These are phyloP conservation scores for Phytomonas francai DNA, from an alignment of 208 protist species.

Conservation along the genomic window DNA sequence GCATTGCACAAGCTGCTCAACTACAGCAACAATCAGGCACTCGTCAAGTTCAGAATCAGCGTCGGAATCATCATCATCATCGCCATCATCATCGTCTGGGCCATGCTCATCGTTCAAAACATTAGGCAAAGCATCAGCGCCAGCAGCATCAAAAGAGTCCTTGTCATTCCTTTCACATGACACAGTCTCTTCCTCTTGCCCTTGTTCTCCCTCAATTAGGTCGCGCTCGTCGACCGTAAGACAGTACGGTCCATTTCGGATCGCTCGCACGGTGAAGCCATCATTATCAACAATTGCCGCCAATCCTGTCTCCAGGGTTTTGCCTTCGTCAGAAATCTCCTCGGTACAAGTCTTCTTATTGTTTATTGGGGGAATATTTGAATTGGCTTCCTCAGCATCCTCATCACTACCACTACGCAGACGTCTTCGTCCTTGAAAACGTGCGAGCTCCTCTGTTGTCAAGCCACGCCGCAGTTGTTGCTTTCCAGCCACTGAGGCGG, in stretches of 20 bases:
- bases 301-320: conserved; percentile 13
- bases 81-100: conserved; percentile 18
- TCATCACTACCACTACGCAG: conserved; percentile 1
- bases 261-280: conserved; percentile 41
- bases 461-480: background rate
- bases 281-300: conserved; percentile 33
- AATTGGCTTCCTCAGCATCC: background rate
- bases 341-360: conserved; percentile 4
- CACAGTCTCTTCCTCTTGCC: conserved; percentile 4
- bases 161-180: conserved; percentile 1
- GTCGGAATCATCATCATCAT: conserved; percentile 55
- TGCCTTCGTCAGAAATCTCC: conserved; percentile 8
- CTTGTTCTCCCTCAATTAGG: conserved; percentile 22
- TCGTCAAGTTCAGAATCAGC: conserved; percentile 64
- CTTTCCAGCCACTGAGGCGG: background rate
- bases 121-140: background rate
- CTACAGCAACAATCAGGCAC: conserved; percentile 46
- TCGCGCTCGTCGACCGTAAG: conserved; percentile 66
- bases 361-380: background rate
- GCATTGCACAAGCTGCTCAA: conserved; percentile 64
- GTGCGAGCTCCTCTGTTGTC: background rate
- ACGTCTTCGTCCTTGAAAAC: background rate
- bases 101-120: background rate
- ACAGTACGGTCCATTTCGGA: conserved; percentile 46
- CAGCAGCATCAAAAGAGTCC: conserved; percentile 15